Base-by-base conservation (phyloP, 73 alveolate species). In the Paramecium octaurelia region DNA sequence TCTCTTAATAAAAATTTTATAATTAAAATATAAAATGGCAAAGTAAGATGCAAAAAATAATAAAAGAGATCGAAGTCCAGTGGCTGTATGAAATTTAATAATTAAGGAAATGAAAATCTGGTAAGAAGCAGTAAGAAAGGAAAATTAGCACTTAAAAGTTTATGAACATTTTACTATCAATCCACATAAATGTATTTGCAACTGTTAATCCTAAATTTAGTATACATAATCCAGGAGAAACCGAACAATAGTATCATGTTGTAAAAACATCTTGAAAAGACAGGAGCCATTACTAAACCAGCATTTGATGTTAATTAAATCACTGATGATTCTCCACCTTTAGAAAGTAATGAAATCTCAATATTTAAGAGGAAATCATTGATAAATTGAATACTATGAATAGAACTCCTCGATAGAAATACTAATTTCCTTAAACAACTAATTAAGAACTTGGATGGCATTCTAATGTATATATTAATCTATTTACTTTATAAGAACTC, bases 91-190 rank as follows among this genome's bases (percentile, higher is more conserved):
- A 8, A 76, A n/a, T 8, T 24, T 38, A 50, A 85, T 85, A 20
- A 10, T 31, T 29, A 8, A 88, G 93, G 93, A 88, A 88, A 88
- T 88, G 93, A 88, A 42, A 21, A 88, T 80, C 21, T 88, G 93
- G 93, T 70, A 60, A 12, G 93, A 88, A 69, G 75, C 58, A 11
- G 87, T 88, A 2, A 88, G 54, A 36, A 88, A 88, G 34, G 93
- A 88, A 84, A 88, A 88, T 29, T 88, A 75, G 23, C 85, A 88
- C 34, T 34, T 69, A 21, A 88, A 88, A 69, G 86, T 88, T 21
- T 88, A 88, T 43, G 93, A 88, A 48, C 71, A 88, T 69, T 88
- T 88, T 59, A 88, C 93, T 23, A 88, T 88, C 50, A 88, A 88
- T 34, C 93, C 93, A 4, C 50, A 80, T 8, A 88, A 88, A 29